Conservation (phyloP, 2,329 filamentous ascomycete genomes). For the Penicillium freii region DNA sequence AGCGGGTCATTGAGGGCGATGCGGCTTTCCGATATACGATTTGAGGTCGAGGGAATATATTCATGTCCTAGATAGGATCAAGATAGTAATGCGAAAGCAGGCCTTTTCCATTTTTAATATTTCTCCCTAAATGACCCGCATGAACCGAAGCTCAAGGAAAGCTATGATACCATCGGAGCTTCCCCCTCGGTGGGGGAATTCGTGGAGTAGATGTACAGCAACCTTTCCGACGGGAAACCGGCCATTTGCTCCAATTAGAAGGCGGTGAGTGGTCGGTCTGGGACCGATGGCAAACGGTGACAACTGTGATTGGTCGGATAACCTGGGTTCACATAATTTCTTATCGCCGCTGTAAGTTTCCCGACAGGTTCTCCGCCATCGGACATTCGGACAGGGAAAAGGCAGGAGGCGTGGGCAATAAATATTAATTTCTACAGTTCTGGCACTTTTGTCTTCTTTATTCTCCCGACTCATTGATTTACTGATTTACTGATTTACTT, state of each 20-base stretch:
- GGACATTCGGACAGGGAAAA: slow-evolving; percentile 6
- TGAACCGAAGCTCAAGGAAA: neutral
- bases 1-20: slow-evolving; percentile 36
- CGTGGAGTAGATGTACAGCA: neutral
- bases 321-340: neutral
- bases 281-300: neutral
- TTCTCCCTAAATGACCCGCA: neutral
- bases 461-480: neutral
- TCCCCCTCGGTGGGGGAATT: neutral
- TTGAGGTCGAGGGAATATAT: slow-evolving; percentile 1
- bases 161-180: neutral
- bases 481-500: neutral
- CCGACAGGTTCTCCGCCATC: slow-evolving; percentile 8
- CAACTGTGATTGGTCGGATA: neutral
- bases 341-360: slow-evolving; percentile 6
- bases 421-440: slow-evolving; percentile 6
- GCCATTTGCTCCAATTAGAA: neutral
- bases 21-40: slow-evolving; percentile 41
- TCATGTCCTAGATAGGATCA: neutral
- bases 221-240: slow-evolving; percentile 23
- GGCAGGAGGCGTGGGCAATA: neutral
- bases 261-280: neutral
- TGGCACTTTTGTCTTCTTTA: slow-evolving; percentile 6
- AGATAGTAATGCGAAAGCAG: neutral
- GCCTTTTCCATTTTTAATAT: neutral